Evolutionary conservation across 305 asterid species (phyloP), one percentile per base, ranked within the genome.

Genomic region (Fraxinus baroniana): DNA sequence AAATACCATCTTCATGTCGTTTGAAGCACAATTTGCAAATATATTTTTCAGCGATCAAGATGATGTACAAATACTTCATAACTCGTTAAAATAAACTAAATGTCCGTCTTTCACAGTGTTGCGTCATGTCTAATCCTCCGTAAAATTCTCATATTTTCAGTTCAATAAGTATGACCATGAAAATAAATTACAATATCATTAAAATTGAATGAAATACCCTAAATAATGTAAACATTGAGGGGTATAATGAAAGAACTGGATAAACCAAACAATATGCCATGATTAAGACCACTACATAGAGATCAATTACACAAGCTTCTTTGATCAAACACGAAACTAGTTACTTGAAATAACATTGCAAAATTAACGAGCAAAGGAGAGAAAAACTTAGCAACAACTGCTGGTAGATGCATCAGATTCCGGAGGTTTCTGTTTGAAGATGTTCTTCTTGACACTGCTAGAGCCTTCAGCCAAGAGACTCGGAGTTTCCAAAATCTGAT

Each of bases 401-500:
- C 97, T 84, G n/a, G 97, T 78, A 35, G 97, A 86, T 57, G 92
- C 94, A 85, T 87, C 94, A 2, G 92, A 18, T 79, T 89, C 94
- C 0, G 94, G 94, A 57, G 98, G 94, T 86, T 92, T 94, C 93
- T 96, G 97, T 87, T 88, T 96, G 88, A 96, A 96, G 81, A 96
- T 96, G 91, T 96, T 96, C 90, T 88, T 93, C 82, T 87, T 94
- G 62, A 86, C 89, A 24, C 93, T 93, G 15, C 91, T 87, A 52
- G 95, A 91, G 74, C 98, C 97, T 86, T 92, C 97, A 1, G 95
- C 94, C 90, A 94, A 84, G 33, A 96, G 97, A 81, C 93, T 89
- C 0, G 98, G 99, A 5, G 97, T 96, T 77, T 96, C 99, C 94
- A 96, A 81, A 57, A 96, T 93, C 99, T 96, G 93, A 79, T 17